Base-by-base conservation (phyloP, 2,329 filamentous ascomycete genomes). In the Neofusicoccum laricinum region DNA sequence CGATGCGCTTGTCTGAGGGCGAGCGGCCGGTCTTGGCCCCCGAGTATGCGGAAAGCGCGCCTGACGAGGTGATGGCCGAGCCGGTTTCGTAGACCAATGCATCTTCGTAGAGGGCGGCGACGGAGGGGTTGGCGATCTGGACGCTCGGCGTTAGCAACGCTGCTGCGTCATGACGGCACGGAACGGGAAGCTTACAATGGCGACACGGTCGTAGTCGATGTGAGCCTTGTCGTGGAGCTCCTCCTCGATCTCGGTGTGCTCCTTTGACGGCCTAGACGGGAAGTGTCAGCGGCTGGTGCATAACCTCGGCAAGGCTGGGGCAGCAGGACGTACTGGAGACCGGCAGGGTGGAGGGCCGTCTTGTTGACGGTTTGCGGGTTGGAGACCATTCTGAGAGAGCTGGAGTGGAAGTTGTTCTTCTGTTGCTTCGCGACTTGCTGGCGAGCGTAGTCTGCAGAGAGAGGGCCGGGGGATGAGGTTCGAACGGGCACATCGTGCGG, bases 201-300 rank as follows among this genome's bases (percentile, higher is more conserved):
- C 92, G 75, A 99, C 95, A 76, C 93, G 91, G 81, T 98, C 91
- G 79, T 98, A 99, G 86, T 99, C 95, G 76, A 99, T 99, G 86
- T 99, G 94, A 71, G 95, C 95, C 76, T 90, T 93, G 81, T 97
- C 92, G 81, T 98, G 93, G 67, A 99, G 90, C 79, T 97, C 92
- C 83, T 98, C 93, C 83, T 99, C 93, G 69, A 99, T 88, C 79
- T 98, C 95, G 50, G 95, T 98, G 87, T 97, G 94, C 78, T 96
- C 90, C 75, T 88, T 84, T 10, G 63, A 64, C 41, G 51, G 53
- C 43, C 63, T 63, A 40, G 30, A 21, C 21, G 17, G n/a, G 30
- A 15, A 40, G 25, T 12, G 50, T 65, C 30, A 65, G 57, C n/a
- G n/a, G 11, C 19, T 21, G 17, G 48, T 32, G 46, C 21, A 12